Evolutionary conservation across 23 red algal genomes (phyloP).

Genomic region (Chondrus crispus): DNA sequence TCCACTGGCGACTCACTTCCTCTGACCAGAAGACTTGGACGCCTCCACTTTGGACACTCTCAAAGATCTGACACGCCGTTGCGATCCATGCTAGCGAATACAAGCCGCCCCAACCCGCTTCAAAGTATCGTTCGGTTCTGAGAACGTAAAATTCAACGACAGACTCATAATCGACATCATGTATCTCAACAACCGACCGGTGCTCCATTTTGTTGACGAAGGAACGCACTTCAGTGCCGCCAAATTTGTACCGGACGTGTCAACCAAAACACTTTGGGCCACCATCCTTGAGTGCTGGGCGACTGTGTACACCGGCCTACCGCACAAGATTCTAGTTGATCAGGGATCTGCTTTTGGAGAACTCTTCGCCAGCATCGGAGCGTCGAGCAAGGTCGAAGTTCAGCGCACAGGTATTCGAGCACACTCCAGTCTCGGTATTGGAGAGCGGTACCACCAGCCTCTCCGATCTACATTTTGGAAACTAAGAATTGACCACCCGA

Average conservation of each 20-base stretch:
- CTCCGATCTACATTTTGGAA: background rate
- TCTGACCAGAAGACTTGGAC: background rate
- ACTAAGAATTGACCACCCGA: background rate
- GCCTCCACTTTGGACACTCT: background rate
- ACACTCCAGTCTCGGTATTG: background rate
- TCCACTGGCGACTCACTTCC: background rate
- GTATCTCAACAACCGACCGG: constrained; percentile 13
- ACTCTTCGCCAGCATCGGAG: background rate
- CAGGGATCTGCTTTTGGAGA: background rate
- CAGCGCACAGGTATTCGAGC: background rate
- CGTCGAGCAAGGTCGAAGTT: background rate
- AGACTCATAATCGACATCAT: background rate
- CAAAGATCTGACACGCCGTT: background rate
- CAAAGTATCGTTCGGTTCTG: constrained; percentile 24
- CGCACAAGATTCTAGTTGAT: background rate
- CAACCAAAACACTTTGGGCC: background rate
- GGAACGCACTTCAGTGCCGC: constrained; percentile 22
- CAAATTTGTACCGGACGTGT: background rate
- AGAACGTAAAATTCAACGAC: background rate
- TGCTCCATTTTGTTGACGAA: constrained; percentile 18
- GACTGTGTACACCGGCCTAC: background rate
- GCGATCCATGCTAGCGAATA: background rate
- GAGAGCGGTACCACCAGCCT: background rate
- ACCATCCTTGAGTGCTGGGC: background rate
- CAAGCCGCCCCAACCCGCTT: background rate